phyloP scores from a whole-genome alignment of 192 early-diverging fungal genomes.

The Coemansia sp. region DNA sequence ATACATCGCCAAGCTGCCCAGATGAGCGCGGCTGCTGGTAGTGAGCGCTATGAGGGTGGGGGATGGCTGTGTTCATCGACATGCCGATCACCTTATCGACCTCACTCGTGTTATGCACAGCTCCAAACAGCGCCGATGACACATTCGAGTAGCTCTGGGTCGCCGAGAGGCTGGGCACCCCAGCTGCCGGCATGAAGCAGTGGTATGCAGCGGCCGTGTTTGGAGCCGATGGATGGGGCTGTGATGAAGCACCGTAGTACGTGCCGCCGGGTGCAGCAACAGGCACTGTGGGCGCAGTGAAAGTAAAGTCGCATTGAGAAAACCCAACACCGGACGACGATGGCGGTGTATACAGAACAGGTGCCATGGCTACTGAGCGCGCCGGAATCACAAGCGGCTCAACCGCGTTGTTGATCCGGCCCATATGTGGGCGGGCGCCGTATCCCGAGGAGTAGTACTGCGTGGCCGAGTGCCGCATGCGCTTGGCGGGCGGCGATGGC shows the following conservation, averaged over 20 bases:
- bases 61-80: not conserved
- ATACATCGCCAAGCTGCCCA: not conserved
- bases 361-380: slow-evolving; percentile 7
- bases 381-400: slow-evolving; percentile 27
- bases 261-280: not conserved
- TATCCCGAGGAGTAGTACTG: slow-evolving; percentile 11
- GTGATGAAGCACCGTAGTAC: not conserved
- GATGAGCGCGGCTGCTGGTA: slow-evolving; percentile 1
- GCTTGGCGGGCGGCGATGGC: slow-evolving; percentile 45
- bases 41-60: not conserved
- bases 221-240: not conserved
- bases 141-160: slow-evolving; percentile 8
- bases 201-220: not conserved
- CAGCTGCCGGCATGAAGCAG: not conserved
- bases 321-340: slow-evolving; percentile 26
- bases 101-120: slow-evolving; percentile 1
- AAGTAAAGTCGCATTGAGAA: slow-evolving; percentile 40
- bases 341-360: slow-evolving; percentile 38
- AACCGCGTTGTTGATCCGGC: not conserved
- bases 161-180: slow-evolving; percentile 2
- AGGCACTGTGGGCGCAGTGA: slow-evolving; percentile 26
- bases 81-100: slow-evolving; percentile 7
- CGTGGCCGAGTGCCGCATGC: slow-evolving; percentile 28
- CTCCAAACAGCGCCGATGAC: slow-evolving; percentile 9
- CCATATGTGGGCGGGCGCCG: slow-evolving; percentile 2